phyloP scores from a whole-genome alignment of 2,329 filamentous ascomycete species.

The Xylariaceae sp. region DNA sequence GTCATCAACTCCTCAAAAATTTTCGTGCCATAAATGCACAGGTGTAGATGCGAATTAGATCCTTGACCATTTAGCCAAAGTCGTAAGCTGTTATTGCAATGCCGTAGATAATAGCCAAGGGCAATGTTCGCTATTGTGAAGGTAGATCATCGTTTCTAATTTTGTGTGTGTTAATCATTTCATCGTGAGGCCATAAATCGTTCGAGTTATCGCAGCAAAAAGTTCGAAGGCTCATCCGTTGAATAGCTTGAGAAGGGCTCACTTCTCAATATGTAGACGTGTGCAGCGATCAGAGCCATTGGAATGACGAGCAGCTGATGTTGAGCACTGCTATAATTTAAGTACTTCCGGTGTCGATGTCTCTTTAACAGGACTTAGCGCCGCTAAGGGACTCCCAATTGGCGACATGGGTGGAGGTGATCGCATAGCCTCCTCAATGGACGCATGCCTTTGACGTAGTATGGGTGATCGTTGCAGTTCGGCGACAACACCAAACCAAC shows the following conservation, averaged over 20 bases:
- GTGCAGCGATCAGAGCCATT: neutral
- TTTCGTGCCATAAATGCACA: slow-evolving; percentile 16
- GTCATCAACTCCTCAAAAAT: slow-evolving; percentile 29
- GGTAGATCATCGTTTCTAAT: slow-evolving; percentile 13
- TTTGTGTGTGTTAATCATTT: slow-evolving; percentile 22
- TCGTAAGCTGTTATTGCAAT: neutral
- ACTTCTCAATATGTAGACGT: slow-evolving; percentile 2
- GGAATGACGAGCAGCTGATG: neutral
- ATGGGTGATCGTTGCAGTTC: slow-evolving; percentile 66
- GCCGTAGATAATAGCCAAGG: slow-evolving; percentile 4
- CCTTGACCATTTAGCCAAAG: slow-evolving; percentile 8
- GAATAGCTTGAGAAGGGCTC: neutral
- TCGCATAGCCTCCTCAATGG: slow-evolving; percentile 64
- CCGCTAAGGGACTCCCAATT: slow-evolving; percentile 31
- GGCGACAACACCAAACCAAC: slow-evolving; percentile 68
- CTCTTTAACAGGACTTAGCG: slow-evolving; percentile 20
- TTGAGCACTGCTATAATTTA: slow-evolving; percentile 7
- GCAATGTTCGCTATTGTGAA: slow-evolving; percentile 21
- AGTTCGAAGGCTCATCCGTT: neutral
- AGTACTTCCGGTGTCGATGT: slow-evolving; percentile 22
- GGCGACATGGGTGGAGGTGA: slow-evolving; percentile 44
- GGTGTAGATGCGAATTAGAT: slow-evolving; percentile 9
- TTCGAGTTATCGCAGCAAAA: slow-evolving; percentile 7
- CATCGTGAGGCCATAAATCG: slow-evolving; percentile 26
- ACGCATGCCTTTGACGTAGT: slow-evolving; percentile 67